Percentiles rank a stretch among this genome's conserved stretches.
Conservation (phyloP, 2,329 filamentous ascomycete genomes). For the Periconia sp. region DNA sequence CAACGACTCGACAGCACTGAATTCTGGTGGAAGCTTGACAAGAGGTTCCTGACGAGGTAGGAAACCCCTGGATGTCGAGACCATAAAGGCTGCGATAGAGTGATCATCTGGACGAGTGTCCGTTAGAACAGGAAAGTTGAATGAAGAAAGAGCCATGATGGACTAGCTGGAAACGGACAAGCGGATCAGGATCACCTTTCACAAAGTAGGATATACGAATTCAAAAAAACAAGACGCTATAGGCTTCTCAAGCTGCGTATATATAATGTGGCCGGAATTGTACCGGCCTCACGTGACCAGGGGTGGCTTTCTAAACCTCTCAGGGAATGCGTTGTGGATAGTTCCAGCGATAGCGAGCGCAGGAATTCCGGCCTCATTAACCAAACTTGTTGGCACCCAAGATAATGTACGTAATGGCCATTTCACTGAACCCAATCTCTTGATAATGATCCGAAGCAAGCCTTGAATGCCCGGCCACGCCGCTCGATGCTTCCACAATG, state of each 20-base stretch:
- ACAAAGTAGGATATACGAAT: constrained; percentile 1
- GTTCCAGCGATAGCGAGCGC: constrained; percentile 1
- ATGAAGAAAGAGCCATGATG: constrained; percentile 51
- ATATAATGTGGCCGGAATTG: constrained; percentile 44
- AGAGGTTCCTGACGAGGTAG: constrained; percentile 65
- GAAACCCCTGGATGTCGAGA: constrained; percentile 76
- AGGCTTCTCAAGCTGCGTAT: constrained; percentile 31
- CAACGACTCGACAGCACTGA: constrained; percentile 73
- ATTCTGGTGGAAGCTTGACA: constrained; percentile 71
- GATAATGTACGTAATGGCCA: constrained; percentile 47
- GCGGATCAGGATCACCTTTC: neutral
- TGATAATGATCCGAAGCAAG: constrained; percentile 15
- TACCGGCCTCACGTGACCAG: constrained; percentile 30
- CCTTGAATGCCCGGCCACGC: constrained; percentile 22
- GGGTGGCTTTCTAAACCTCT: constrained; percentile 8
- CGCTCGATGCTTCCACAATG: constrained; percentile 1
- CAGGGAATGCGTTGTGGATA: neutral
- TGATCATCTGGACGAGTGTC: constrained; percentile 68
- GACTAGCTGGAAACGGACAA: too few species aligned
- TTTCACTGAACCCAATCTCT: constrained; percentile 26
- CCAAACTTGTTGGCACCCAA: constrained; percentile 13
- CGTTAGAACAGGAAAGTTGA: constrained; percentile 65
- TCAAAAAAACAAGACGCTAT: constrained; percentile 1
- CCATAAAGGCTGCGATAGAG: constrained; percentile 76
- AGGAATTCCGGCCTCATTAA: constrained; percentile 39